Evolutionary conservation across 441 rosid genomes (phyloP).

Genomic region (Corymbia calophylla): DNA sequence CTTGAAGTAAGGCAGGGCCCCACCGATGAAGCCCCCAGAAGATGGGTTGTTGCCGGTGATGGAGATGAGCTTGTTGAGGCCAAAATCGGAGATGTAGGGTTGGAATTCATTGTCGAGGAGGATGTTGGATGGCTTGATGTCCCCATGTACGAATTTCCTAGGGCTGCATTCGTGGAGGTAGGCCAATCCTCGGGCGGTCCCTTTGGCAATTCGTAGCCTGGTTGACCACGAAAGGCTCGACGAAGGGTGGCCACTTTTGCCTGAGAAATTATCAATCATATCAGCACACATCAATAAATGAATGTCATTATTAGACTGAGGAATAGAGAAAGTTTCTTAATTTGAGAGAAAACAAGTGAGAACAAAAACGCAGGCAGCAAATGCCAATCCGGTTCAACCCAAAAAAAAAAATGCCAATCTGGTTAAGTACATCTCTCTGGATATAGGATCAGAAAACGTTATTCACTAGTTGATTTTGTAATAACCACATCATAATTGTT

Average conservation of each 20-base stretch:
- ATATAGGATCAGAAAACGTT: neutral
- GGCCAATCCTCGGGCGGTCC: conserved; percentile 84
- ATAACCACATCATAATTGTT: neutral
- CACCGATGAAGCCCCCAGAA: conserved; percentile 73
- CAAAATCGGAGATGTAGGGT: conserved; percentile 74
- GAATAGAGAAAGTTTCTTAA: neutral
- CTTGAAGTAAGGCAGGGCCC: conserved; percentile 65
- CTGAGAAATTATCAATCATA: conserved; percentile 19
- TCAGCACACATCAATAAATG: neutral
- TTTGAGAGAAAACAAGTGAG: neutral
- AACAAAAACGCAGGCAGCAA: neutral
- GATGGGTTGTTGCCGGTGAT: conserved; percentile 67
- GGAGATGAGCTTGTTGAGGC: conserved; percentile 62
- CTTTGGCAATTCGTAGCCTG: conserved; percentile 73
- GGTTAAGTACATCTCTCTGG: neutral
- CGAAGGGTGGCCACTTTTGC: conserved; percentile 75
- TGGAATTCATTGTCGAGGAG: conserved; percentile 71
- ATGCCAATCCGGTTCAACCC: neutral
- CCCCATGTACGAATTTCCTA: conserved; percentile 79
- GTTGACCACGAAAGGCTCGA: conserved; percentile 80
- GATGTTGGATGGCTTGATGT: conserved; percentile 80
- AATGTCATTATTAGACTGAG: neutral
- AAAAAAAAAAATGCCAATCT: neutral
- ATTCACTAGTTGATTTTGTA: neutral
- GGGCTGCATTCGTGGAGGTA: conserved; percentile 98